phyloP scores from a whole-genome alignment of 345 rosid genomes.

The Citrus sinensis region DNA sequence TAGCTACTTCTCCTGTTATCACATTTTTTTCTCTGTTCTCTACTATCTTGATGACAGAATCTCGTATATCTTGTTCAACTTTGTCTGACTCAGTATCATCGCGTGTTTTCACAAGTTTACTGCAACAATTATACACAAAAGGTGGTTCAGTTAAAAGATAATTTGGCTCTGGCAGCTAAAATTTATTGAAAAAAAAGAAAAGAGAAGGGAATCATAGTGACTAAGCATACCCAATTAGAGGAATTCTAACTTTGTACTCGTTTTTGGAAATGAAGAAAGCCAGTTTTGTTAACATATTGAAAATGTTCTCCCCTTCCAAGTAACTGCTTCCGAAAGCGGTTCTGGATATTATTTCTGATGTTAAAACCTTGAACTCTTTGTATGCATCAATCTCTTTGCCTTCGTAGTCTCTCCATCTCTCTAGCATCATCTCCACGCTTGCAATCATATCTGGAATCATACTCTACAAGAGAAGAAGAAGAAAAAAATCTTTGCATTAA shows the following conservation, averaged over 20 bases:
- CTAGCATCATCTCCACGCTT: constrained; percentile 38
- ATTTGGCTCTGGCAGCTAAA: no score
- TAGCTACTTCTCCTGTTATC: not conserved
- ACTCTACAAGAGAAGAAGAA: constrained; percentile 12
- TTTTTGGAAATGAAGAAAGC: constrained; percentile 10
- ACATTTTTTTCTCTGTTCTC: constrained; percentile 21
- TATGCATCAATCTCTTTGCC: constrained; percentile 36
- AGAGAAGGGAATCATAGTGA: no score
- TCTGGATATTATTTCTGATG: constrained; percentile 44
- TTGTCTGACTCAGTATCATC: constrained; percentile 10
- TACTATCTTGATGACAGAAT: constrained; percentile 14
- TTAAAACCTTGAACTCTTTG: constrained; percentile 34
- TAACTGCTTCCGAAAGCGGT: constrained; percentile 54
- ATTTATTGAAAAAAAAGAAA: no score
- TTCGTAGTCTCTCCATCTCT: constrained; percentile 33
- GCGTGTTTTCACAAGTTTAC: not conserved
- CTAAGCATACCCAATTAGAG: constrained; percentile 24
- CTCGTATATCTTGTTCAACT: constrained; percentile 6
- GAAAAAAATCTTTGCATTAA: no score
- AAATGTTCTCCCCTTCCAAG: constrained; percentile 38
- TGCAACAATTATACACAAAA: not conserved
- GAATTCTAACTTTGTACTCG: constrained; percentile 17
- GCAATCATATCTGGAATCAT: constrained; percentile 35
- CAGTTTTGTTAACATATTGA: constrained; percentile 28
- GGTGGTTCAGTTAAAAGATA: not conserved